Evolutionary conservation across 2,329 filamentous ascomycete species (phyloP).

Genomic region (Penicillium hesseltinei): DNA sequence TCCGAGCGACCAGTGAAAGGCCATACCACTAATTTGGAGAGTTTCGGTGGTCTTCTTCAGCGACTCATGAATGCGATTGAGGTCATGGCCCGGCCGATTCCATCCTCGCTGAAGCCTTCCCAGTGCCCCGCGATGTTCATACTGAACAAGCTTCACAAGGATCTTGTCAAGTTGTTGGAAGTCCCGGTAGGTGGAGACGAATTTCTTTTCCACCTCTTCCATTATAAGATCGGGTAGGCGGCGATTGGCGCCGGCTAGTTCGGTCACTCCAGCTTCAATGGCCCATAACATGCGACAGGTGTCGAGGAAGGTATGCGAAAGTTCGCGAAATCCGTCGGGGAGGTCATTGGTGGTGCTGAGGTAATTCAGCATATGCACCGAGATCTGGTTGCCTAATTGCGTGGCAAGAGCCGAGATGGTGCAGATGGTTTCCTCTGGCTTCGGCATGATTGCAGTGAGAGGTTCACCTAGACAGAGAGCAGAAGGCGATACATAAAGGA

Average conservation of each 20-base stretch:
- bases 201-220: slow-evolving; percentile 63
- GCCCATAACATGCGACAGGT: slow-evolving; percentile 65
- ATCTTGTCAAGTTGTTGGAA: slow-evolving; percentile 64
- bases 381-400: slow-evolving; percentile 61
- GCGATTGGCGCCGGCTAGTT: slow-evolving; percentile 52
- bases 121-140: slow-evolving; percentile 61
- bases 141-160: slow-evolving; percentile 60
- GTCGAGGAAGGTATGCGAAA: slow-evolving; percentile 67
- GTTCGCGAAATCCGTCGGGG: slow-evolving; percentile 56
- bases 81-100: slow-evolving; percentile 37
- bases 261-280: slow-evolving; percentile 65
- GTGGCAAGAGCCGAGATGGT: slow-evolving; percentile 58
- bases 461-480: background rate
- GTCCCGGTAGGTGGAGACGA: slow-evolving; percentile 60
- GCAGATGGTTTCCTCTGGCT: slow-evolving; percentile 20
- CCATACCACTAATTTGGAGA: slow-evolving; percentile 62
- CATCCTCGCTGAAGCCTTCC: slow-evolving; percentile 61
- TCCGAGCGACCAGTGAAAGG: slow-evolving; percentile 66
- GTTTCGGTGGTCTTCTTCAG: slow-evolving; percentile 60
- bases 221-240: slow-evolving; percentile 60
- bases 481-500: background rate
- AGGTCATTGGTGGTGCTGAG: slow-evolving; percentile 57
- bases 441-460: slow-evolving; percentile 6
- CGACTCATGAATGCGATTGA: slow-evolving; percentile 43
- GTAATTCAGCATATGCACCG: slow-evolving; percentile 64